Percentiles rank a stretch among this genome's conserved stretches.
phyloP scores from a whole-genome alignment of 768 basidiomycete species.

The Roridomyces roridus region DNA sequence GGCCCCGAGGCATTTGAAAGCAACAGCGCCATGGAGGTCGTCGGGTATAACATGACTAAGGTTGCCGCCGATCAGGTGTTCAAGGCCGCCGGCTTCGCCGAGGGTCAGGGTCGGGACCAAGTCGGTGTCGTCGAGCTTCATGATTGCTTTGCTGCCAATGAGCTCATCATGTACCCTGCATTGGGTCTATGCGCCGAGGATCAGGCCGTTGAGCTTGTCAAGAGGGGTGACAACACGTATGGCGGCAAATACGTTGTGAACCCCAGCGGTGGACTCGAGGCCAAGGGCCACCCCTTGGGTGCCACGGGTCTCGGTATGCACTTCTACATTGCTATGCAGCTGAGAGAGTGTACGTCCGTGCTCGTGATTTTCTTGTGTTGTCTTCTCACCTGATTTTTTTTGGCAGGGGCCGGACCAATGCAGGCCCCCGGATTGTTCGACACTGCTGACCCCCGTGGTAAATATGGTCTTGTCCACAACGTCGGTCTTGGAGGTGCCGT shows the following conservation, averaged over 20 bases:
- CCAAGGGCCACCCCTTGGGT: conserved; percentile 88
- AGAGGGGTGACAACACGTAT: conserved; percentile 81
- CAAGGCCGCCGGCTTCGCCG: conserved; percentile 68
- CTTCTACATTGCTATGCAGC: conserved; percentile 84
- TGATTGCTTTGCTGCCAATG: conserved; percentile 86
- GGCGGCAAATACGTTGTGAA: conserved; percentile 88
- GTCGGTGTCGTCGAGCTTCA: conserved; percentile 89
- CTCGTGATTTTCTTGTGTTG: neutral
- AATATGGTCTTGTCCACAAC: conserved; percentile 84
- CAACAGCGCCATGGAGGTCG: conserved; percentile 76
- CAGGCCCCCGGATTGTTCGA: conserved; percentile 77
- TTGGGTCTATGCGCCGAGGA: conserved; percentile 71
- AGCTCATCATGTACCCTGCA: conserved; percentile 86
- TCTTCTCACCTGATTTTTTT: neutral
- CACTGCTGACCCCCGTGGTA: conserved; percentile 66
- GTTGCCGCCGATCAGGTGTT: conserved; percentile 73
- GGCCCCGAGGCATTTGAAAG: conserved; percentile 67
- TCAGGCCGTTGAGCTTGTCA: conserved; percentile 77
- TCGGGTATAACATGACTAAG: conserved; percentile 83
- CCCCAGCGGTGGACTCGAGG: conserved; percentile 85
- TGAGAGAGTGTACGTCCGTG: conserved; percentile 62
- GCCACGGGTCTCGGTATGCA: conserved; percentile 88
- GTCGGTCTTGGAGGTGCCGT: conserved; percentile 83
- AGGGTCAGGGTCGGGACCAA: conserved; percentile 68
- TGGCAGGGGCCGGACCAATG: conserved; percentile 88